Evolutionary conservation across 306 rosid genomes (phyloP).

Genomic region (Vigna angularis): DNA sequence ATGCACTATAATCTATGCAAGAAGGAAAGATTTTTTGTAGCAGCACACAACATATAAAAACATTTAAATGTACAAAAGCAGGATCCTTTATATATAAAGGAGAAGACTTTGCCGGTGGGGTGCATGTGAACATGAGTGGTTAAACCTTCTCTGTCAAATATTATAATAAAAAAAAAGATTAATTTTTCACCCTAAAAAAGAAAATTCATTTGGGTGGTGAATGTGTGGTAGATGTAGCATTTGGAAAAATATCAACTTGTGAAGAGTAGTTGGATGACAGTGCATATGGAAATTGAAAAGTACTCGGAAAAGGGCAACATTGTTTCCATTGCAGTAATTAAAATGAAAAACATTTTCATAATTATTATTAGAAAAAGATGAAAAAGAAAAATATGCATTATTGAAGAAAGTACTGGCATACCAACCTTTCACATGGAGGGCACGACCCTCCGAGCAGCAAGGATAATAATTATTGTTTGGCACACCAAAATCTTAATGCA

Average conservation of each 20-base stretch:
- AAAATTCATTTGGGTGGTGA: not conserved
- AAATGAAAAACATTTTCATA: not conserved
- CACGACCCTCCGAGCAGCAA: conserved; percentile 24
- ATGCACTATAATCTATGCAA: conserved; percentile 1
- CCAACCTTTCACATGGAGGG: conserved; percentile 38
- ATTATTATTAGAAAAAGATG: not conserved
- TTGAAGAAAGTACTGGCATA: not conserved
- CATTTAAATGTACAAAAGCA: not conserved
- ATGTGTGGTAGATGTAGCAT: conserved; percentile 45
- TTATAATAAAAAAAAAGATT: not conserved
- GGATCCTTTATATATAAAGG: not conserved
- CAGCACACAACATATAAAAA: conserved; percentile 12
- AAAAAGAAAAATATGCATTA: not conserved
- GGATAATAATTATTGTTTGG: not conserved
- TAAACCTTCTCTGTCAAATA: not conserved
- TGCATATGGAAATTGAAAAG: conserved; percentile 35
- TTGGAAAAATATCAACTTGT: not conserved
- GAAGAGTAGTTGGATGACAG: not conserved
- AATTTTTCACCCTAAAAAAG: not conserved
- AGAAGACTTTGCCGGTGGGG: not conserved
- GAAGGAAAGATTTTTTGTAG: conserved; percentile 4
- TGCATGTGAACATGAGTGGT: not conserved
- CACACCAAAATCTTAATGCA: conserved; percentile 3
- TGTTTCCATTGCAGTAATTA: not conserved
- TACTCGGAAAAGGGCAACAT: conserved; percentile 30